Base-by-base conservation (phyloP, 2,329 filamentous ascomycete species). In the Neoarthrinium moseri region DNA sequence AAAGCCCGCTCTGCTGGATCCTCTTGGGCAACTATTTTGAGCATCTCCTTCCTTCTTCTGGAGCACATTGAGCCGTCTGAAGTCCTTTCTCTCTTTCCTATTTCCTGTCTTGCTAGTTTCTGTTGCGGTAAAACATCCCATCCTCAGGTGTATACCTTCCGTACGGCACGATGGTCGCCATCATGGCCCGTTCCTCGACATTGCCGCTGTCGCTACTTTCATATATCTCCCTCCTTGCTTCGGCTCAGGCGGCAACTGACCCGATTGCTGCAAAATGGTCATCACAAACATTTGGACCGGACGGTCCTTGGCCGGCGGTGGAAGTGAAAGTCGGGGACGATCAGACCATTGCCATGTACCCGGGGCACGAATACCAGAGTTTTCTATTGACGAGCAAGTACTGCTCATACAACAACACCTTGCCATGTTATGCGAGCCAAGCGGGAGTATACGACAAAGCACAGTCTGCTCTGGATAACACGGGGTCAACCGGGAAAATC, bases 271-370 rank as follows among this genome's bases (percentile, higher is more conserved):
- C 48, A 11, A 53, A 32, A 43, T 43, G 39, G 39, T 43, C 39
- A 32, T 13, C 13, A 11, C n/a, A 15, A n/a, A 32, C 39, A 4
- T 32, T 57, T 17, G 60, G 61, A 3, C 59, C 58, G 6, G 59
- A 64, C 15, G 62, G 62, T 3, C 62, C 60, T 7, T 64, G 60
- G 59, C 51, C 55, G 20, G 57, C 55, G 17, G 42, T 60, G 33
- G 39, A 45, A 10, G 45, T 57, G 18, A 48, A 30, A 2, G 4
- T 57, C 8, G 53, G 52, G 20, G 32, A 34, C 12, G 41, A 45
- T 5, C 46, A 52, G 11, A 41, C 46, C 10, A 39, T 60, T 5
- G 41, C 51, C 6, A 42, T 58, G 11, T 62, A 53, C 35, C 53
- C 58, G 0, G 59, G 57, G 3, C 45, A 43, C 6, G 53, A 50